These are phyloP conservation scores for Fusarium fujikuroi DNA, from an alignment of 2,329 filamentous ascomycete genomes.

Conservation along the genomic window DNA sequence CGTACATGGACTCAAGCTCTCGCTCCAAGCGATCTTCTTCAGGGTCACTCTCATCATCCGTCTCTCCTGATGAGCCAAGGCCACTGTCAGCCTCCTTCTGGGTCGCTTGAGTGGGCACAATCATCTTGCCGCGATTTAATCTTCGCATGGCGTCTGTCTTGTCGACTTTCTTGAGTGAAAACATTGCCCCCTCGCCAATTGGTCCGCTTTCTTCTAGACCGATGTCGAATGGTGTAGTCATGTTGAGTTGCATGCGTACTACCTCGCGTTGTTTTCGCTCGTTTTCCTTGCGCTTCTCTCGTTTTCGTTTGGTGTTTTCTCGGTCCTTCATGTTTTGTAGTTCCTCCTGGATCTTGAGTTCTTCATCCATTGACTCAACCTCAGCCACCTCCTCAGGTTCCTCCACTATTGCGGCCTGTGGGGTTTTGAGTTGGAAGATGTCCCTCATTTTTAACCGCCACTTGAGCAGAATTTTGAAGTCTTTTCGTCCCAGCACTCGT, in stretches of 20 bases:
- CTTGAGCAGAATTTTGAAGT: constrained; percentile 88
- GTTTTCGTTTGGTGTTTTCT: constrained; percentile 79
- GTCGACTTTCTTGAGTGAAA: constrained; percentile 84
- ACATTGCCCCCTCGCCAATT: constrained; percentile 83
- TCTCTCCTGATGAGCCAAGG: constrained; percentile 63
- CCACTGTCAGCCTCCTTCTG: constrained; percentile 70
- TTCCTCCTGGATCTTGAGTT: constrained; percentile 89
- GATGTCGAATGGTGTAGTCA: constrained; percentile 95
- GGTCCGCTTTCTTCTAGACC: constrained; percentile 88
- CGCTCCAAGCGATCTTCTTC: constrained; percentile 85
- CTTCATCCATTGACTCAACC: constrained; percentile 92
- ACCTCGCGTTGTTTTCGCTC: constrained; percentile 95
- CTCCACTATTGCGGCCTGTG: constrained; percentile 63
- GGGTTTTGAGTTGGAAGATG: constrained; percentile 82
- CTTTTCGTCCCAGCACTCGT: constrained; percentile 90
- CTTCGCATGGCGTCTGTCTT: constrained; percentile 75
- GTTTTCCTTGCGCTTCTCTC: constrained; percentile 87
- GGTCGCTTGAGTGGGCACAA: constrained; percentile 67
- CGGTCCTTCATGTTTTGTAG: constrained; percentile 84
- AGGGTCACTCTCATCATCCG: constrained; percentile 74
- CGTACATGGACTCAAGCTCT: constrained; percentile 89
- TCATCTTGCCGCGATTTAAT: constrained; percentile 78
- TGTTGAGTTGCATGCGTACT: constrained; percentile 95
- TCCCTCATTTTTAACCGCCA: constrained; percentile 93
- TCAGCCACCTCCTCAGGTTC: constrained; percentile 77